Percentiles rank a stretch among this genome's conserved stretches.
Evolutionary conservation across 495 filamentous ascomycete species (phyloP).

Genomic region (Aspergillus asperescens): DNA sequence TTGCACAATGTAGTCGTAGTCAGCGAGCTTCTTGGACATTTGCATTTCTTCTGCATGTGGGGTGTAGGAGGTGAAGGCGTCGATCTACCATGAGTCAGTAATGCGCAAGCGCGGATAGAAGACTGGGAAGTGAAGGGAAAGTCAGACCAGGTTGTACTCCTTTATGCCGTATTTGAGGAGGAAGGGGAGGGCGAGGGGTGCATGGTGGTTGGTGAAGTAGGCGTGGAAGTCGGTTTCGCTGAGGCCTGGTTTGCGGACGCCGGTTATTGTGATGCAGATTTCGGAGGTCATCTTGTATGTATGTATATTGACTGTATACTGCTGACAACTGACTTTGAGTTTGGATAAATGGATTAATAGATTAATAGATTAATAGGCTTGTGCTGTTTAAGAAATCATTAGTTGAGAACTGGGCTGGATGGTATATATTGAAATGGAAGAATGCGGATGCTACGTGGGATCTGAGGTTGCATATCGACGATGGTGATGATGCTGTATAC

Average conservation of each 20-base stretch:
- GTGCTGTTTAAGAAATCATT: neutral
- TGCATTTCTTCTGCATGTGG: slow-evolving; percentile 5
- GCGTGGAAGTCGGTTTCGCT: slow-evolving; percentile 8
- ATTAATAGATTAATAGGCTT: neutral
- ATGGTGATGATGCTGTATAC: neutral
- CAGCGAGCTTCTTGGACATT: slow-evolving; percentile 13
- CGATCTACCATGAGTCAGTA: slow-evolving; percentile 4
- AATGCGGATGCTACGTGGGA: no score
- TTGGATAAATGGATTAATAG: no score
- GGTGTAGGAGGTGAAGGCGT: slow-evolving; percentile 3
- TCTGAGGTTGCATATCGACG: no score
- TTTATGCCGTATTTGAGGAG: slow-evolving; percentile 11
- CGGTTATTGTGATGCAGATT: slow-evolving; percentile 15
- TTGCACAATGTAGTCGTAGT: slow-evolving; percentile 13
- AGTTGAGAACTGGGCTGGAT: neutral
- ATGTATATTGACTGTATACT: no score
- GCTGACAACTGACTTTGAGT: no score
- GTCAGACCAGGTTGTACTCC: slow-evolving; percentile 14
- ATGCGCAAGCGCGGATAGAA: neutral
- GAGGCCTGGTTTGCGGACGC: slow-evolving; percentile 13
- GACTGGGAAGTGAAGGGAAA: neutral
- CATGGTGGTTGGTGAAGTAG: slow-evolving; percentile 1
- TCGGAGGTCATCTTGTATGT: neutral
- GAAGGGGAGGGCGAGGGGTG: slow-evolving; percentile 7
- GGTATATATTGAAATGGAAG: neutral